Evolutionary conservation across 2,329 filamentous ascomycete species (phyloP).

Genomic region (Alternaria ethzedia): DNA sequence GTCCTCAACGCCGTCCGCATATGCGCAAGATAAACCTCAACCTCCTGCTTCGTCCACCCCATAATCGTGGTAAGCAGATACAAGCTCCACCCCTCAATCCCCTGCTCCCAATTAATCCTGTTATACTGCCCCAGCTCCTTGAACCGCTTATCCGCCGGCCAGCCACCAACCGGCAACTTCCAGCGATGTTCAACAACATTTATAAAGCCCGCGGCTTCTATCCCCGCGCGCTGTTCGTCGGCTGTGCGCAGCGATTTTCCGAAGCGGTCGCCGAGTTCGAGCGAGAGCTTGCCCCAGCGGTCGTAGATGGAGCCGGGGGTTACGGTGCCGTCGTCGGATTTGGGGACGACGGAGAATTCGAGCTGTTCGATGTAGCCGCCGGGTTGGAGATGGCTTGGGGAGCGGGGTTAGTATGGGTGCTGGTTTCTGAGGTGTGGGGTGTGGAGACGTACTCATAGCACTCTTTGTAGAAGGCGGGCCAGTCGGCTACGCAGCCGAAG

Average conservation of each 20-base stretch:
- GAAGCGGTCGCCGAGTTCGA: constrained; percentile 39
- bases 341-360: constrained; percentile 30
- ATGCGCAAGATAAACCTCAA: constrained; percentile 49
- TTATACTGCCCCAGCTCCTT: constrained; percentile 58
- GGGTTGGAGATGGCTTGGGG: constrained; percentile 36
- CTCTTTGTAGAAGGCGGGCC: constrained; percentile 30
- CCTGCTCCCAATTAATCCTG: constrained; percentile 34
- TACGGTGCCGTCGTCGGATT: constrained; percentile 37
- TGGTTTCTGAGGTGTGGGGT: not conserved
- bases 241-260: constrained; percentile 48
- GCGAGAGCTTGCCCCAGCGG: constrained; percentile 33
- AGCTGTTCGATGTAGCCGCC: constrained; percentile 37
- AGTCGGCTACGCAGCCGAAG: constrained; percentile 29
- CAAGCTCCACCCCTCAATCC: constrained; percentile 36
- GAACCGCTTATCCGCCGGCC: constrained; percentile 48
- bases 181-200: constrained; percentile 56
- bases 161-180: constrained; percentile 42
- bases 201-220: constrained; percentile 61
- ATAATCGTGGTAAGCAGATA: constrained; percentile 26
- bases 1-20: constrained; percentile 34
- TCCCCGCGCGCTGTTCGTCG: constrained; percentile 48
- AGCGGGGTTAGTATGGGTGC: not conserved
- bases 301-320: constrained; percentile 25
- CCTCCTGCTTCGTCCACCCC: constrained; percentile 53
- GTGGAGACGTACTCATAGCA: constrained; percentile 21